Conservation (phyloP, 2,329 filamentous ascomycete genomes). For the Coniella lustricola region DNA sequence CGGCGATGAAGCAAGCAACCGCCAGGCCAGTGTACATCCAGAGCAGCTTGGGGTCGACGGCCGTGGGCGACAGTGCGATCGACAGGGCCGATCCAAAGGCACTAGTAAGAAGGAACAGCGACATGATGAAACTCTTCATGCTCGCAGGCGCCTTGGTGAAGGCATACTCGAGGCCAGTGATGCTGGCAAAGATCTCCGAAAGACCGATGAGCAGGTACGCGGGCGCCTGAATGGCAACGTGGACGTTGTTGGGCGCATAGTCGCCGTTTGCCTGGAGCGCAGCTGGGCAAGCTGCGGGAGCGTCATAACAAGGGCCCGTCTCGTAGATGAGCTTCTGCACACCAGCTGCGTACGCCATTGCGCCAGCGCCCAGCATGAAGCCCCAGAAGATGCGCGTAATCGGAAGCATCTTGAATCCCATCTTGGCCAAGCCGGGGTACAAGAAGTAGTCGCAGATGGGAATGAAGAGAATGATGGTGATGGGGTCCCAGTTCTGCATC, state of each 20-base stretch:
- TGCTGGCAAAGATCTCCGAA: slow-evolving; percentile 15
- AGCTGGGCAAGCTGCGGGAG: slow-evolving; percentile 9
- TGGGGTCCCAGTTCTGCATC: slow-evolving; percentile 61
- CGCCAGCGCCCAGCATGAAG: slow-evolving; percentile 35
- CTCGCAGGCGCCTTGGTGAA: slow-evolving; percentile 15
- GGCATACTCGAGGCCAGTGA: slow-evolving; percentile 13
- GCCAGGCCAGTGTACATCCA: slow-evolving; percentile 15
- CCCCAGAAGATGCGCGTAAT: slow-evolving; percentile 60
- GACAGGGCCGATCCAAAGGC: slow-evolving; percentile 14
- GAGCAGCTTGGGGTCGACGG: slow-evolving; percentile 13
- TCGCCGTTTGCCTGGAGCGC: slow-evolving; percentile 7
- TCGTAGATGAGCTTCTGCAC: slow-evolving; percentile 17
- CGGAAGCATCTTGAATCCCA: slow-evolving; percentile 54
- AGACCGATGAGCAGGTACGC: slow-evolving; percentile 15
- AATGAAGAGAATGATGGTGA: slow-evolving; percentile 60
- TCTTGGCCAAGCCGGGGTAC: slow-evolving; percentile 53
- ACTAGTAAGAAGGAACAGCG: slow-evolving; percentile 14
- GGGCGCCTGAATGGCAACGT: slow-evolving; percentile 14
- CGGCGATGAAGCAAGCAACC: slow-evolving; percentile 7
- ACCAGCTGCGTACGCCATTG: slow-evolving; percentile 13
- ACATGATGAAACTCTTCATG: slow-evolving; percentile 18
- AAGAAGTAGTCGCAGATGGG: slow-evolving; percentile 53
- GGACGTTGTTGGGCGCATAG: slow-evolving; percentile 12
- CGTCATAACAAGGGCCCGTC: slow-evolving; percentile 12
- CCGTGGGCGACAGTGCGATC: slow-evolving; percentile 12